A percentile compares a stretch with the other conserved stretches of the same genome.
phyloP scores from a whole-genome alignment of 108 stramenopile genomes.

The Stephanodiscus minutulus region DNA sequence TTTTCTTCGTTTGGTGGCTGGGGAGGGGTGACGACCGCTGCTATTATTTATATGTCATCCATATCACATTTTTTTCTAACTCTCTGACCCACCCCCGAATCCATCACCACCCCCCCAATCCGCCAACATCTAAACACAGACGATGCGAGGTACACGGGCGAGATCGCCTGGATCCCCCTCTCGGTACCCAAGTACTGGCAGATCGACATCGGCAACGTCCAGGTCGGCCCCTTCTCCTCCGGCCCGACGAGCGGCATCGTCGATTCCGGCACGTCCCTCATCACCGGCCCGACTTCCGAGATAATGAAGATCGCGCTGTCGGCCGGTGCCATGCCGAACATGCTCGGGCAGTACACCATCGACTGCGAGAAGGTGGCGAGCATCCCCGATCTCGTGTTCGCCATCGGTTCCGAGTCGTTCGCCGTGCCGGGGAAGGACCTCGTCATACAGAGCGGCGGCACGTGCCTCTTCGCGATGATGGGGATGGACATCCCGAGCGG shows the following conservation, averaged over 20 bases:
- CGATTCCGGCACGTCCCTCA: constrained; percentile 91
- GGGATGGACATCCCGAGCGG: constrained; percentile 90
- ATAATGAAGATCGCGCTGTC: constrained; percentile 67
- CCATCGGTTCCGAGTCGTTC: constrained; percentile 82
- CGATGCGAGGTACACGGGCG: constrained; percentile 69
- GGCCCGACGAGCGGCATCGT: constrained; percentile 73
- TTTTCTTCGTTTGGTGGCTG: too few species aligned
- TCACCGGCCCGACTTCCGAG: constrained; percentile 80
- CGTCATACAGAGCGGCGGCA: constrained; percentile 85
- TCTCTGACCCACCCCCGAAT: background rate
- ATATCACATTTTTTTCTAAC: background rate
- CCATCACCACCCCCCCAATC: background rate
- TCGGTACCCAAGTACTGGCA: constrained; percentile 93
- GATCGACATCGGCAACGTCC: constrained; percentile 70
- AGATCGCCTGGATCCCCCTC: constrained; percentile 77
- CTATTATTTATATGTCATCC: too few species aligned
- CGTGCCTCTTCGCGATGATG: constrained; percentile 95
- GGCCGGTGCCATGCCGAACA: constrained; percentile 86
- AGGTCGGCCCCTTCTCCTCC: constrained; percentile 57
- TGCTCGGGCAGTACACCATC: constrained; percentile 94
- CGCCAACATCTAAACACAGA: constrained; percentile 37
- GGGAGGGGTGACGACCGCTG: too few species aligned
- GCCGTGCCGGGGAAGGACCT: constrained; percentile 77
- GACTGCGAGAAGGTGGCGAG: constrained; percentile 69
- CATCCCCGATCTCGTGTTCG: constrained; percentile 81